Evolutionary conservation across 139 green algal species (phyloP).

Genomic region (Deuterostichococcus epilithicus): DNA sequence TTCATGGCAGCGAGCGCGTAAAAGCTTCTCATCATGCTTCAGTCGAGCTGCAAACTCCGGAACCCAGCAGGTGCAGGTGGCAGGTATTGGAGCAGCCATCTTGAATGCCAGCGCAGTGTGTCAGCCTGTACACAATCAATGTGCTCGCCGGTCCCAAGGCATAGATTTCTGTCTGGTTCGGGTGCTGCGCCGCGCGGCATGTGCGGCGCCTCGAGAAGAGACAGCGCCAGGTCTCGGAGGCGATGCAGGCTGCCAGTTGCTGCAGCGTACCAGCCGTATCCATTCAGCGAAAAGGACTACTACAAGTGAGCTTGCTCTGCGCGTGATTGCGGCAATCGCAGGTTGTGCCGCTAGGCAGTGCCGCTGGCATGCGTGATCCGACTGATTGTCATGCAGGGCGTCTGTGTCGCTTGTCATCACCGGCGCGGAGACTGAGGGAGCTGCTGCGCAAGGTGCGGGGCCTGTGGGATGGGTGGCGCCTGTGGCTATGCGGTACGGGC

Average conservation of each 20-base stretch:
- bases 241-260: not conserved
- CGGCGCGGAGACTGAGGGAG: not conserved
- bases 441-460: not conserved
- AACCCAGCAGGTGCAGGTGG: too few species aligned
- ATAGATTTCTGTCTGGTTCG: too few species aligned
- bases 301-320: not conserved
- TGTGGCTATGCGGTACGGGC: not conserved
- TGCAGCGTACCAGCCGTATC: conserved; percentile 8
- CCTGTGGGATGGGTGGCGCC: not conserved
- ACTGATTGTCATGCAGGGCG: not conserved
- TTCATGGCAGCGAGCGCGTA: too few species aligned
- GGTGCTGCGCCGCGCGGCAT: too few species aligned
- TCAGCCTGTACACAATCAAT: too few species aligned
- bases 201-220: too few species aligned
- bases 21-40: too few species aligned
- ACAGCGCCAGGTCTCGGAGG: too few species aligned
- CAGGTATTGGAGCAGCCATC: too few species aligned
- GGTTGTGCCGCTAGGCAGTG: not conserved
- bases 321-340: not conserved
- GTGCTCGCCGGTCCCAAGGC: too few species aligned
- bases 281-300: conserved; percentile 12
- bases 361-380: not conserved
- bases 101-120: too few species aligned
- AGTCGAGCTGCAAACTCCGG: too few species aligned
- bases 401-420: not conserved